Evolutionary conservation across 1,284 basidiomycete genomes (phyloP).

Genomic region (Porodaedalea pini): DNA sequence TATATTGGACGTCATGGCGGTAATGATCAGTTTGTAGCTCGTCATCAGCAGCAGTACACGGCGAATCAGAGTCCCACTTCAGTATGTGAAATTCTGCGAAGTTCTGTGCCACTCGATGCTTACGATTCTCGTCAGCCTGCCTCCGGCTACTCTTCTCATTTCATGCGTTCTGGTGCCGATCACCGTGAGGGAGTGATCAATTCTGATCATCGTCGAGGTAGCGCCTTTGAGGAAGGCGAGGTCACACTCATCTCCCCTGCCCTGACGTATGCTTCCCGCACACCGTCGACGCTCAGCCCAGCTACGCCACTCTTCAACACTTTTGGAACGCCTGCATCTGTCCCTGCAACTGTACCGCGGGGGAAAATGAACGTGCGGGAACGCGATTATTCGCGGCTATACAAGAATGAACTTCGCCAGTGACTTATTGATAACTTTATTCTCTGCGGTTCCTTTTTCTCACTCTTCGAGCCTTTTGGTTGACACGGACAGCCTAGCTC

Average conservation of each 20-base stretch:
- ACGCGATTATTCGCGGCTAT: slow-evolving; percentile 6
- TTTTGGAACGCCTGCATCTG: slow-evolving; percentile 18
- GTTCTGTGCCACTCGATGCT: not conserved
- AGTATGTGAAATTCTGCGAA: not conserved
- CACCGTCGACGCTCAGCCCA: slow-evolving; percentile 58
- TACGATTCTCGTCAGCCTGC: not conserved
- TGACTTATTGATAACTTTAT: slow-evolving; percentile 18
- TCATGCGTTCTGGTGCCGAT: not conserved
- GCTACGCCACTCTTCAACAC: slow-evolving; percentile 56
- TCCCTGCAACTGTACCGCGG: slow-evolving; percentile 14
- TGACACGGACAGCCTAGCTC: slow-evolving; percentile 2
- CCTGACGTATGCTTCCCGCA: slow-evolving; percentile 55
- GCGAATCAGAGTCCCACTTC: not conserved
- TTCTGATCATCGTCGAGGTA: slow-evolving; percentile 21
- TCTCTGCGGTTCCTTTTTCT: not conserved
- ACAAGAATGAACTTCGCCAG: slow-evolving; percentile 14
- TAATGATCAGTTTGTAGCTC: not conserved
- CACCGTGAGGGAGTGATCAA: not conserved
- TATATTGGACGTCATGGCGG: not conserved
- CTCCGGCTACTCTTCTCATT: not conserved
- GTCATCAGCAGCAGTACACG: not conserved
- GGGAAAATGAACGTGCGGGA: slow-evolving; percentile 9
- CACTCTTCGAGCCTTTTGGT: not conserved
- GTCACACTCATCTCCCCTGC: slow-evolving; percentile 36
- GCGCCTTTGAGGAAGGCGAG: slow-evolving; percentile 34